Conservation (phyloP, 2,329 filamentous ascomycete species). For the Monosporascus sp. region DNA sequence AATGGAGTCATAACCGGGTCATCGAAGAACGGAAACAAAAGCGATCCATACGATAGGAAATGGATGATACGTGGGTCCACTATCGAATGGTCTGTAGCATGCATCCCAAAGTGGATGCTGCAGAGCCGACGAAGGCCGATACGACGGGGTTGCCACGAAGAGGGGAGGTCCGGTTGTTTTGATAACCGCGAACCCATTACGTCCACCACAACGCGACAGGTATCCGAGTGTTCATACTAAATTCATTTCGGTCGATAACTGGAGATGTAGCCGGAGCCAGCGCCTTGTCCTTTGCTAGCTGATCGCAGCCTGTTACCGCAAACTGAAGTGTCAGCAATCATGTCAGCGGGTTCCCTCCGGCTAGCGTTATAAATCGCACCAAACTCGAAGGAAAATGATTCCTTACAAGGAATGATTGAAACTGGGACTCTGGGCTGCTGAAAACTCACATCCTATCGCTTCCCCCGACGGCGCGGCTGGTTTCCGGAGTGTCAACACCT, state of each 20-base stretch:
- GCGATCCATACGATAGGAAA: slow-evolving; percentile 31
- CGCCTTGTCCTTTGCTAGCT: slow-evolving; percentile 62
- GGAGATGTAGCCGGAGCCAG: slow-evolving; percentile 36
- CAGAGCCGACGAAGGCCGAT: slow-evolving; percentile 15
- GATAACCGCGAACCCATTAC: slow-evolving; percentile 15
- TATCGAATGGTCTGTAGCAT: slow-evolving; percentile 16
- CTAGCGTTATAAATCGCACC: slow-evolving; percentile 72
- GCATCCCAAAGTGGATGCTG: slow-evolving; percentile 14
- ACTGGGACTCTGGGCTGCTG: slow-evolving; percentile 44
- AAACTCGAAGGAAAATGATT: slow-evolving; percentile 80
- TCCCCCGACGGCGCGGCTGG: slow-evolving; percentile 70
- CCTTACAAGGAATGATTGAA: slow-evolving; percentile 77
- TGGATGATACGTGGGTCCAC: slow-evolving; percentile 17
- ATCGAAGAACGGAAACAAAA: slow-evolving; percentile 35
- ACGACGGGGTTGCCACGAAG: slow-evolving; percentile 18
- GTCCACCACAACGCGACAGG: slow-evolving; percentile 20
- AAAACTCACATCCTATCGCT: slow-evolving; percentile 96
- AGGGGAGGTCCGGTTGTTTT: slow-evolving; percentile 15
- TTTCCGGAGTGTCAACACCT: slow-evolving; percentile 63
- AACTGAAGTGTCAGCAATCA: slow-evolving; percentile 76
- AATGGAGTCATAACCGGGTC: slow-evolving; percentile 30
- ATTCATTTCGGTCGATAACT: slow-evolving; percentile 41
- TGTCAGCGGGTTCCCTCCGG: slow-evolving; percentile 67
- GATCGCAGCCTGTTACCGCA: slow-evolving; percentile 83
- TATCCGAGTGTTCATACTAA: slow-evolving; percentile 16